Evolutionary conservation across 441 rosid species (phyloP), one percentile per base, ranked within the genome.

Genomic region (Bocquillonia castaneifolia): DNA sequence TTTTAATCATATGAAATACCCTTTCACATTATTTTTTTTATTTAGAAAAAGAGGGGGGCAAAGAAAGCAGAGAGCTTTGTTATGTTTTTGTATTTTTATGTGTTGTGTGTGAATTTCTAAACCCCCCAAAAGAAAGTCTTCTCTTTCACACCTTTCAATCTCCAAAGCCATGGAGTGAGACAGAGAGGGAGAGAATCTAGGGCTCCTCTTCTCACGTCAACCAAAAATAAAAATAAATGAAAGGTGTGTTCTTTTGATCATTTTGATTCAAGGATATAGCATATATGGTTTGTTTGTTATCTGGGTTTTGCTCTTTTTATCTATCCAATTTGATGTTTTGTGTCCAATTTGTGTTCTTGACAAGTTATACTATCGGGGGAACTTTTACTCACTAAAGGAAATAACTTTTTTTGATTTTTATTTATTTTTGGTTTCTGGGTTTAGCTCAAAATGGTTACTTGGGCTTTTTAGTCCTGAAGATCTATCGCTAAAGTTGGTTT

Each of bases 131-230:
- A n/a, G 59, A 66, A 83, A 81, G 87, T 84, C 88, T 80, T 79
- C 88, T 74, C 82, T 77, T 81, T 83, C 92, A 83, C 91, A 77
- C 83, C 83, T 80, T 81, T 77, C 82, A 79, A 73, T 82, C 84
- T 80, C 79, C 61, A 37, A 65, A 40, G 45, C 45, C 45, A 2
- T n/a, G n/a, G n/a, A n/a, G n/a, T 36, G 18, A 10, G 59, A 76
- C 59, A 52, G 77, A 79, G 83, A 62, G 72, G 80, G 72, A 80
- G 86, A 82, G 86, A 81, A 78, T 81, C 87, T 84, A 84, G 91
- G 88, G 86, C 79, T 85, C 84, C 79, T 72, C 64, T 73, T 66
- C 80, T 64, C 78, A 18, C 31, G n/a, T 59, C 78, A 69, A 74
- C 80, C n/a, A n/a, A n/a, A n/a, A n/a, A n/a, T n/a, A n/a, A n/a